A percentile compares a stretch with the other conserved stretches of the same genome.
Evolutionary conservation across 176 grass and related monocot species (phyloP).

Genomic region (Bolboschoenus planiculmis): DNA sequence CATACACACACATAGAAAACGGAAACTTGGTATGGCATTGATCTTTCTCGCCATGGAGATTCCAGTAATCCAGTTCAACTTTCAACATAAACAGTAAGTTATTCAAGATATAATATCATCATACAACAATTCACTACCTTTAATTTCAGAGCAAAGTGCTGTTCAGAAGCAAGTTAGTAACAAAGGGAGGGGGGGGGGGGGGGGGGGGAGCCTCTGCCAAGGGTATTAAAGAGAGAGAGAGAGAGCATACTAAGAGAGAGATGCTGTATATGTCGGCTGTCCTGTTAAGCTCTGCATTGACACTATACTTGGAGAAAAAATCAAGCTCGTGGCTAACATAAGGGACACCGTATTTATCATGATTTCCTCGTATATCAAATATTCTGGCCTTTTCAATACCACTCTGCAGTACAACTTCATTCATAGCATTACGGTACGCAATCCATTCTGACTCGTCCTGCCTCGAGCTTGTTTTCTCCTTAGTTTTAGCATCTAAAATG

Average conservation of each 20-base stretch:
- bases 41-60: neutral
- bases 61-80: neutral
- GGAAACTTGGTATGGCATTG: neutral
- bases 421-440: slow-evolving; percentile 51
- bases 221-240: slow-evolving; percentile 1
- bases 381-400: slow-evolving; percentile 57
- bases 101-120: neutral
- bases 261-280: slow-evolving; percentile 59
- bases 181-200: too few species aligned
- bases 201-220: too few species aligned
- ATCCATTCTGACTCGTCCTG: slow-evolving; percentile 78
- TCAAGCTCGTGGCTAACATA: slow-evolving; percentile 51
- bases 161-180: neutral
- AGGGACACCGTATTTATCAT: slow-evolving; percentile 94
- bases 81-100: neutral
- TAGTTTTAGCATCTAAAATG: slow-evolving; percentile 76
- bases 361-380: slow-evolving; percentile 98
- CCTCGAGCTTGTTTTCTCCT: slow-evolving; percentile 54
- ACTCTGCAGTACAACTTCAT: slow-evolving; percentile 44
- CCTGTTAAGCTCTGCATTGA: slow-evolving; percentile 54
- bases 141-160: neutral
- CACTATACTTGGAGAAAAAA: slow-evolving; percentile 74
- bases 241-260: slow-evolving; percentile 62
- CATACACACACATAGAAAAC: neutral
- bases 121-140: neutral